These are phyloP conservation scores for Ilyonectria sp. DNA, from an alignment of 2,329 filamentous ascomycete genomes.

Conservation along the genomic window DNA sequence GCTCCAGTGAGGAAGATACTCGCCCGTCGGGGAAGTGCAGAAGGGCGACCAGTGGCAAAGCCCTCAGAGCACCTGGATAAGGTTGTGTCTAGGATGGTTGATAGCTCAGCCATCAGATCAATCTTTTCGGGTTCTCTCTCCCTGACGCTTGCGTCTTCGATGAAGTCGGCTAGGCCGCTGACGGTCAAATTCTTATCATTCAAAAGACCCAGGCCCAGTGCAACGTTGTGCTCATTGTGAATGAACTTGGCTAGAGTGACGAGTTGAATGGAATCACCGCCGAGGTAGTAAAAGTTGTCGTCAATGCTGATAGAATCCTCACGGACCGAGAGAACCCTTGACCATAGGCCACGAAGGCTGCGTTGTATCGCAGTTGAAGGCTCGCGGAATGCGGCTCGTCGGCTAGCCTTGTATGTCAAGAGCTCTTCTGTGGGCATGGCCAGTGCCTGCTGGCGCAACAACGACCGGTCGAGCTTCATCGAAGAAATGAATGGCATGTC, in stretches of 20 bases:
- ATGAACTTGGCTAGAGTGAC: conserved; percentile 31
- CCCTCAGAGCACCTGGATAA: background rate
- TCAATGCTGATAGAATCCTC: conserved; percentile 43
- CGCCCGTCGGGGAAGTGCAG: background rate
- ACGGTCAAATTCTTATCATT: conserved; percentile 41
- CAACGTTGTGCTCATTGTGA: conserved; percentile 29
- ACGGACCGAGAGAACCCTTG: conserved; percentile 40
- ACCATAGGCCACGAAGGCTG: conserved; percentile 53
- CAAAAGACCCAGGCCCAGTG: conserved; percentile 34
- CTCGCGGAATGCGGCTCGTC: conserved; percentile 19
- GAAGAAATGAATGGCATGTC: conserved; percentile 15
- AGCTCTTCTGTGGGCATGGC: conserved; percentile 26
- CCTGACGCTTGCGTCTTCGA: conserved; percentile 16
- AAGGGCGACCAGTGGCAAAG: background rate
- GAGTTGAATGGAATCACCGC: conserved; percentile 43
- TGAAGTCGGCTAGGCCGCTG: conserved; percentile 32
- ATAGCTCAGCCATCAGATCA: conserved; percentile 6
- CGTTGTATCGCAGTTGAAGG: conserved; percentile 6
- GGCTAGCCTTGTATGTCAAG: conserved; percentile 16
- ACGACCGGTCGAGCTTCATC: conserved; percentile 29
- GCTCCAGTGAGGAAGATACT: conserved; percentile 30
- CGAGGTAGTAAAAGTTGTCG: conserved; percentile 10
- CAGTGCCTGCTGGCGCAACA: conserved; percentile 6
- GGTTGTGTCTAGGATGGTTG: conserved; percentile 3
- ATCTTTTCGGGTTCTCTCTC: background rate